A percentile compares a stretch with the other conserved stretches of the same genome.
Evolutionary conservation across 805 yeast genomes (phyloP).

Genomic region (Wickerhamiella azymoides): DNA sequence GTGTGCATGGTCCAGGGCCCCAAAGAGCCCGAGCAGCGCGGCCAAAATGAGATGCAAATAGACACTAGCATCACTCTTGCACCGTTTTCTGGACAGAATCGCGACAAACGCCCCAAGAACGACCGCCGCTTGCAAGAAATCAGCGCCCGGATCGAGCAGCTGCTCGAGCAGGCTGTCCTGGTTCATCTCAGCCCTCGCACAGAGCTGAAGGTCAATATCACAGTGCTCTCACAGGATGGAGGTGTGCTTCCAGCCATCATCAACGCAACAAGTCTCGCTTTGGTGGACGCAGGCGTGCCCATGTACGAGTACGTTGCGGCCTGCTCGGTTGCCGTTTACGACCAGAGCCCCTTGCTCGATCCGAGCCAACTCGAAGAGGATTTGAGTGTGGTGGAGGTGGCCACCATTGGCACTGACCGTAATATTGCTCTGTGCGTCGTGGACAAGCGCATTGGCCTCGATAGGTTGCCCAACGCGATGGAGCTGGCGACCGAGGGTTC

Average conservation of each 20-base stretch:
- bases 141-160: constrained; percentile 21
- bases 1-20: constrained; percentile 84
- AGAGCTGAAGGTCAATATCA: constrained; percentile 55
- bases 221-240: constrained; percentile 82
- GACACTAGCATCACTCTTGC: constrained; percentile 58
- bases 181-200: constrained; percentile 71
- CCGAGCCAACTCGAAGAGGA: constrained; percentile 78
- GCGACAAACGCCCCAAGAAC: constrained; percentile 52
- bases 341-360: constrained; percentile 67
- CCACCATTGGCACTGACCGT: constrained; percentile 69
- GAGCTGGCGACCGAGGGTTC: constrained; percentile 81
- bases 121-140: constrained; percentile 35
- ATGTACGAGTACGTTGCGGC: constrained; percentile 84
- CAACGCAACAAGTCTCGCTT: constrained; percentile 77
- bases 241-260: constrained; percentile 66
- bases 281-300: constrained; percentile 90
- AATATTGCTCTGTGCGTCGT: constrained; percentile 60
- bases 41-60: constrained; percentile 40
- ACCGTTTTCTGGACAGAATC: constrained; percentile 63
- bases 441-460: constrained; percentile 78
- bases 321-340: constrained; percentile 65
- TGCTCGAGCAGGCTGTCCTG: constrained; percentile 45
- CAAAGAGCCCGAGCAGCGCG: constrained; percentile 53
- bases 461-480: constrained; percentile 57
- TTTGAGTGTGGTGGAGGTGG: constrained; percentile 67